These are phyloP conservation scores for Ceratopteris richardii DNA, from an alignment of 75 land plant species.

Conservation along the genomic window DNA sequence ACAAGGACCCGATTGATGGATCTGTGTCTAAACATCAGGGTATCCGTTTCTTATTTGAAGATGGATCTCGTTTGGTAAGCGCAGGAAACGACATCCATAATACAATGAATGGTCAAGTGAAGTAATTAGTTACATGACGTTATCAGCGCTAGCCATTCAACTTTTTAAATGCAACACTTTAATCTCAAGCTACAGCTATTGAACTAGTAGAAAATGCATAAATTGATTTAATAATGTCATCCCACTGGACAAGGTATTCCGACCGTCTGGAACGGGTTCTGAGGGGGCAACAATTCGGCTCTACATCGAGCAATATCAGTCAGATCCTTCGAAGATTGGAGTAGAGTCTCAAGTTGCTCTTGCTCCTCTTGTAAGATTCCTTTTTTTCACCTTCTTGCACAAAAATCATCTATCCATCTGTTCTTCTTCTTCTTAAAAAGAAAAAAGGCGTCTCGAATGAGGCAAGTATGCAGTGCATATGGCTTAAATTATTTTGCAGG, in stretches of 20 bases:
- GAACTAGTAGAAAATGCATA: no score
- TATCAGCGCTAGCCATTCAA: not conserved
- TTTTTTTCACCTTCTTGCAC: not conserved
- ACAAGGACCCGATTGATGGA: constrained; percentile 98
- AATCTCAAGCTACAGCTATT: no score
- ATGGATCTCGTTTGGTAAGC: constrained; percentile 92
- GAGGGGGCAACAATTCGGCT: constrained; percentile 94
- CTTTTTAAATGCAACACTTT: no score
- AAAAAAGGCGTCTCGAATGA: no score
- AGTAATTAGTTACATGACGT: no score
- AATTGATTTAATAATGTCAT: no score
- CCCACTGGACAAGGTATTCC: constrained; percentile 88
- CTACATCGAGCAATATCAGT: constrained; percentile 92
- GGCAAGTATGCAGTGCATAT: not conserved
- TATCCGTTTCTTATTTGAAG: constrained; percentile 83
- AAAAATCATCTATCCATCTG: no score
- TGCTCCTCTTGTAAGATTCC: constrained; percentile 65
- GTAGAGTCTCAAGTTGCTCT: constrained; percentile 87
- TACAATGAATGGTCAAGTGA: no score
- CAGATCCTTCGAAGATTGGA: constrained; percentile 70
- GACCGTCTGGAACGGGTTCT: constrained; percentile 98
- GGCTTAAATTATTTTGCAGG: not conserved
- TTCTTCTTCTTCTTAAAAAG: no score
- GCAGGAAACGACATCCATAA: no score
- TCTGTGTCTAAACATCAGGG: constrained; percentile 98